A percentile compares a stretch with the other conserved stretches of the same genome.
These are phyloP conservation scores for Megacollybia marginata DNA, from an alignment of 768 basidiomycete genomes.

Conservation along the genomic window DNA sequence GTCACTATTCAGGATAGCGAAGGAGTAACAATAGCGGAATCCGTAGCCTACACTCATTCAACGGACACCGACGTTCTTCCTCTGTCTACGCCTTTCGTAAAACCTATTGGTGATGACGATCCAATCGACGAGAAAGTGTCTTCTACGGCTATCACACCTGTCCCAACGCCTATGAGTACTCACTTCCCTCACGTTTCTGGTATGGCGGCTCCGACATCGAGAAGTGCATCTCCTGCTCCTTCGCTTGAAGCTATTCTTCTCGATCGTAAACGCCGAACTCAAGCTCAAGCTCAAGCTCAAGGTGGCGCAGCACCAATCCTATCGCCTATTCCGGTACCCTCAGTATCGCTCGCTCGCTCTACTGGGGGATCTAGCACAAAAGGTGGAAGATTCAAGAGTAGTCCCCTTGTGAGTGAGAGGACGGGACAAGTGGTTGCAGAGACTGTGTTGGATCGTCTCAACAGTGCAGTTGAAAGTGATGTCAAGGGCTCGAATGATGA, in stretches of 20 bases:
- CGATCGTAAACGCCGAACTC: constrained; percentile 55
- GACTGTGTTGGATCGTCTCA: constrained; percentile 30
- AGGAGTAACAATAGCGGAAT: constrained; percentile 4
- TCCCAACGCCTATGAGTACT: constrained; percentile 5
- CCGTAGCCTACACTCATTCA: constrained; percentile 1
- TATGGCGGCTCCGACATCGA: constrained; percentile 16
- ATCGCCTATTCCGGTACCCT: constrained; percentile 3
- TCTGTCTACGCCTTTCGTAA: not conserved
- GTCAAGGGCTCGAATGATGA: constrained; percentile 10
- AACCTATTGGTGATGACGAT: not conserved
- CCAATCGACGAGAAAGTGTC: not conserved
- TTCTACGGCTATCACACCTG: constrained; percentile 6
- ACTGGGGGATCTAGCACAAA: constrained; percentile 23
- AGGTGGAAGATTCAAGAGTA: constrained; percentile 68
- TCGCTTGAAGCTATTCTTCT: constrained; percentile 62
- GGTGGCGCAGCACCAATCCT: constrained; percentile 3
- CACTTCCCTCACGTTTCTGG: constrained; percentile 3
- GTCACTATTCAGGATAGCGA: not conserved
- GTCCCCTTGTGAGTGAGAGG: constrained; percentile 44
- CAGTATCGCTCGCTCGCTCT: not conserved
- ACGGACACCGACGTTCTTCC: not conserved
- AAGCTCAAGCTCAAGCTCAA: constrained; percentile 11
- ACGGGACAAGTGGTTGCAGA: constrained; percentile 42
- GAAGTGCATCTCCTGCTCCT: constrained; percentile 40
- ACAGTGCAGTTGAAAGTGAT: constrained; percentile 10